Base-by-base conservation (phyloP, 768 basidiomycete species). In the Favolaschia claudopus region DNA sequence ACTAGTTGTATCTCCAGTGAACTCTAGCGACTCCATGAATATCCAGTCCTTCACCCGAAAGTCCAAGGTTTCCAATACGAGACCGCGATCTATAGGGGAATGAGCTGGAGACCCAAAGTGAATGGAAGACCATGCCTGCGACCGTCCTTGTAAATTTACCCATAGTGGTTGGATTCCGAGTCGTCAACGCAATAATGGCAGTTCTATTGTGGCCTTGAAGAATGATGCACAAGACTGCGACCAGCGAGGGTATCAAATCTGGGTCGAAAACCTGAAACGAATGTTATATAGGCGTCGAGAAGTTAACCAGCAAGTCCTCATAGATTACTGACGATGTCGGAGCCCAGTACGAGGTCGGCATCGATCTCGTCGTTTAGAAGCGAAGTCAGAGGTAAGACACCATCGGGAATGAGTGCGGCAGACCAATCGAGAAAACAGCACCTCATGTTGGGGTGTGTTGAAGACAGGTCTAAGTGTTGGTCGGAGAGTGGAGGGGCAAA, bases 181-280 rank as follows among this genome's bases (percentile, higher is more conserved):
- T 67, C 3, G 86, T 83, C 37, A 86, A 64, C 5, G 87, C 84
- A 44, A 89, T 79, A 2, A 86, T 54, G 1, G 80, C 81, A 29
- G 39, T 63, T 72, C 54, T 52, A 42, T 33, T 29, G 50, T 20
- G 22, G 39, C 3, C 24, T 44, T 74, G 76, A 25, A 89, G 71
- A 12, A 79, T 78, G 32, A 86, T 65, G 51, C 57, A 68, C 14
- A 92, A 70, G 6, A 82, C 80, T 13, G 75, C 74, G 1, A 87
- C 77, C 4, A 92, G 76, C 0, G 85, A 75, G 7, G 84, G 82
- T 40, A 91, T 81, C 36, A 92, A 72, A 10, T 68, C 67, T 8
- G 88, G 87, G 65, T 92, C 89, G 65, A 86, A 93, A 7, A 89
- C 85, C 91, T 92, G 58, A 22, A 27, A 14, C n/a, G 39, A 48